Evolutionary conservation across 331 rosid genomes (phyloP).

Genomic region (Cydonia oblonga): DNA sequence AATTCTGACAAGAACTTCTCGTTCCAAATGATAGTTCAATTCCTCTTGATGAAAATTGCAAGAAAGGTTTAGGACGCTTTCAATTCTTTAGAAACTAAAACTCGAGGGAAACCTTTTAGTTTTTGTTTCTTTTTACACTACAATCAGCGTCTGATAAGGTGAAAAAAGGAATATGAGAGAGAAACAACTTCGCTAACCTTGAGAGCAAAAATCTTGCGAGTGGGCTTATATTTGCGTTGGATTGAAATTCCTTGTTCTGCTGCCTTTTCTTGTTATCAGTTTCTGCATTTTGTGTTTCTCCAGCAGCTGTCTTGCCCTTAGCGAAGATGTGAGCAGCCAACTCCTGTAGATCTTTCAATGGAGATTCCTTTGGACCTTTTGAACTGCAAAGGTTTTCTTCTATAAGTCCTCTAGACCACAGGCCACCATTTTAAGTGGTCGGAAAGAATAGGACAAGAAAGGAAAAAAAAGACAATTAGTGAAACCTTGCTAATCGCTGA

Average conservation of each 20-base stretch:
- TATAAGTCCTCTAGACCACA: conserved; percentile 4
- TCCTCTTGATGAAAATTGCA: too few relatives aligned
- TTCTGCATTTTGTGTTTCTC: conserved; percentile 39
- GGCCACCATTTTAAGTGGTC: neutral
- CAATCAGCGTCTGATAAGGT: neutral
- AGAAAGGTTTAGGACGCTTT: neutral
- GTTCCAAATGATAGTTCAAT: neutral
- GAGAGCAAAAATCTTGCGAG: conserved; percentile 96
- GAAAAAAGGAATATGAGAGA: neutral
- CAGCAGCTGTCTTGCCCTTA: conserved; percentile 38
- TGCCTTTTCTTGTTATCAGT: conserved; percentile 48
- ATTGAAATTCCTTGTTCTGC: conserved; percentile 52
- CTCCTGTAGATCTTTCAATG: conserved; percentile 71
- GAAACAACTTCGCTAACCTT: conserved; percentile 43
- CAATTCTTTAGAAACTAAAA: neutral
- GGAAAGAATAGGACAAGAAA: neutral
- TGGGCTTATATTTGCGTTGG: conserved; percentile 74
- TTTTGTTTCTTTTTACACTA: neutral
- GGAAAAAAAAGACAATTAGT: neutral
- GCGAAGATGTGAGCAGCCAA: conserved; percentile 49
- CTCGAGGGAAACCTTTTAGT: neutral
- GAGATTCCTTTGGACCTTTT: conserved; percentile 65
- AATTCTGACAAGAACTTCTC: neutral
- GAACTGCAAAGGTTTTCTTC: conserved; percentile 40
- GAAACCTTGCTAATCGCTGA: conserved; percentile 72